Percentiles rank a stretch among this genome's conserved stretches.
These are phyloP conservation scores for Intubia oerlemansii DNA, from an alignment of 2,329 filamentous ascomycete species.

Conservation along the genomic window DNA sequence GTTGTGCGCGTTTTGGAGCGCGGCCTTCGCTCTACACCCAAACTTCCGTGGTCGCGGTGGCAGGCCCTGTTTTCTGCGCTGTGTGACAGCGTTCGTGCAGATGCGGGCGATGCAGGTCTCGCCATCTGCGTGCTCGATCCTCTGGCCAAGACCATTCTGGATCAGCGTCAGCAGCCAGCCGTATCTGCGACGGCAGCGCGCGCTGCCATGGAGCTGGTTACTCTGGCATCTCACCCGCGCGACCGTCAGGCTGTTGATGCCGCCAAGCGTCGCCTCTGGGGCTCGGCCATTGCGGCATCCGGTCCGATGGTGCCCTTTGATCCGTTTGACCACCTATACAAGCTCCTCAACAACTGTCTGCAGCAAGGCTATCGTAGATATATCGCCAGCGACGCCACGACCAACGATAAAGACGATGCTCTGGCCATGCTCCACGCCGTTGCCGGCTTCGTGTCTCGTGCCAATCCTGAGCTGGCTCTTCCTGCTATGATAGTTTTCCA, in stretches of 20 bases:
- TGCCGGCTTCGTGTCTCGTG: slow-evolving; percentile 27
- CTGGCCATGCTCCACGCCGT: slow-evolving; percentile 31
- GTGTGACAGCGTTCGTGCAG: slow-evolving; percentile 31
- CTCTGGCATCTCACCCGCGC: slow-evolving; percentile 29
- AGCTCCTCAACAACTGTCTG: slow-evolving; percentile 31
- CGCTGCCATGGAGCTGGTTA: slow-evolving; percentile 21
- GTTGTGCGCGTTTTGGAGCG: slow-evolving; percentile 44
- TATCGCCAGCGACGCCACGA: slow-evolving; percentile 14
- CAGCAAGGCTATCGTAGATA: too few relatives aligned
- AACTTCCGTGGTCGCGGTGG: slow-evolving; percentile 26
- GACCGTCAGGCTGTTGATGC: slow-evolving; percentile 43
- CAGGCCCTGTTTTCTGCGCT: slow-evolving; percentile 34
- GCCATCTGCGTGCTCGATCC: slow-evolving; percentile 50
- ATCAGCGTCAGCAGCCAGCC: slow-evolving; percentile 12
- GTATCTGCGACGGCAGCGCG: slow-evolving; percentile 12
- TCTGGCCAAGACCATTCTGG: slow-evolving; percentile 33
- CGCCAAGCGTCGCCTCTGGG: slow-evolving; percentile 46
- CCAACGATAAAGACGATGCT: slow-evolving; percentile 8
- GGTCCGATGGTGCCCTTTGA: slow-evolving; percentile 25
- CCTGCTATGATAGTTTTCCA: too few relatives aligned
- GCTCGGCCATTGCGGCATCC: slow-evolving; percentile 20
- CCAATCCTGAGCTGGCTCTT: slow-evolving; percentile 25
- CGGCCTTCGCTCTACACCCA: slow-evolving; percentile 29
- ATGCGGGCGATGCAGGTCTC: slow-evolving; percentile 46
- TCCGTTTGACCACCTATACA: slow-evolving; percentile 46